Evolutionary conservation across 306 rosid species (phyloP), one percentile per base, ranked within the genome.

Genomic region (Cicer arietinum): DNA sequence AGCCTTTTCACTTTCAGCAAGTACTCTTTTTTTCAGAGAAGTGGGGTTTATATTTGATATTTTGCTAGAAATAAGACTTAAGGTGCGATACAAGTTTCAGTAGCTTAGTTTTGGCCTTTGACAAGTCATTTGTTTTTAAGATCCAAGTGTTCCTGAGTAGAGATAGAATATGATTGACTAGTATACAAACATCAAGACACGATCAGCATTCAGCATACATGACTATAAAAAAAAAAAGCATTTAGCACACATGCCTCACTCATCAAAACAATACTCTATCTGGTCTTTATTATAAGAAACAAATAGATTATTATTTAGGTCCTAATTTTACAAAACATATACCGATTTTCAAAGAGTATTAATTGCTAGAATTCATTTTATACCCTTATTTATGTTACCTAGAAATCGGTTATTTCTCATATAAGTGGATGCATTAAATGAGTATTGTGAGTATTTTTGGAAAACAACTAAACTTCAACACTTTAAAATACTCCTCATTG

Each of bases 1-100:
- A 51, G 51, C 67, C 65, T 45, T 60, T 37, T 12, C 53, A 68
- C 73, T 35, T 60, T 60, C 77, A 61, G 60, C 37, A 72, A 73
- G 66, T 50, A 58, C 45, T 58, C n/a, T 48, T 25, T 37, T 41
- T 66, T 76, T 46, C 45, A 58, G 62, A 67, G 53, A 13, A 66
- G 68, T 48, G 48, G 53, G 10, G 14, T 35, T 67, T 60, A 35
- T 60, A 25, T 58, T 58, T 39, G 12, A 5, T 20, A 69, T 50
- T 67, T 35, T 73, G 56, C 20, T 17, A 57, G 59, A 74, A 48
- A 9, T 53, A 17, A 10, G 44, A 17, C 45, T 72, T 73, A 39
- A 43, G 44, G 16, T 14, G 43, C 18, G 1, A 30, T n/a, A 44
- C 43, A 43, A 52, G 13, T 71, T 53, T n/a, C 7, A 41, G 60